Evolutionary conservation across 345 rosid species (phyloP), one percentile per base, ranked within the genome.

Genomic region (Syzygium oleosum): DNA sequence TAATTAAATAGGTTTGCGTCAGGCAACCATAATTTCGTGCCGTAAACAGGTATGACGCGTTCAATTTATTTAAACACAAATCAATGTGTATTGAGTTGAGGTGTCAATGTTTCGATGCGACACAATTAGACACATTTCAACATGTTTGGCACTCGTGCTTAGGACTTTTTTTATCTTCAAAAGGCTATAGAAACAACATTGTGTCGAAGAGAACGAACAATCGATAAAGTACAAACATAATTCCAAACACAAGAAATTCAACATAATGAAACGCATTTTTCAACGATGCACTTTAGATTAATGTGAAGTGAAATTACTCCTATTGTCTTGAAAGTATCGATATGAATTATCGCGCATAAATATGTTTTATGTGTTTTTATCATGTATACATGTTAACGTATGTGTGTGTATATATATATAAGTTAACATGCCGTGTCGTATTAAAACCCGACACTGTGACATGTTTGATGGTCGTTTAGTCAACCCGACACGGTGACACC

Each of bases 401-500:
- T 29, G 22, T 29, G 3, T 1, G 3, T 19, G 1, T 19, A 43
- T 43, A 43, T 43, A 43, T 43, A 43, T 43, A 2, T 8, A 6
- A 54, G 56, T 17, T 4, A 54, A 54, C 58, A 19, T 31, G 8
- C 31, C 3, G 1, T 15, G 78, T 65, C 5, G 5, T 29, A 16
- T 31, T 29, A 11, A 65, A 65, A 65, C 12, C 8, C 0, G 1
- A 65, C 9, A 29, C 0, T 6, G 3, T 0, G 1, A 5, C 41
- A 31, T 31, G 22, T 65, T 65, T 0, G 0, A 29, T 65, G 22
- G 41, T 65, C 1, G 3, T 31, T 65, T 65, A 31, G 22, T 7
- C 1, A 31, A 65, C 22, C 4, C 1, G 0, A 65, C 17, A 7
- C 0, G 22, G 9, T 2, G 0, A 29, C 41, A 29, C 6, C 1